A percentile compares a stretch with the other conserved stretches of the same genome.
Evolutionary conservation across 2,329 filamentous ascomycete species (phyloP).

Genomic region (Venturia asperata): DNA sequence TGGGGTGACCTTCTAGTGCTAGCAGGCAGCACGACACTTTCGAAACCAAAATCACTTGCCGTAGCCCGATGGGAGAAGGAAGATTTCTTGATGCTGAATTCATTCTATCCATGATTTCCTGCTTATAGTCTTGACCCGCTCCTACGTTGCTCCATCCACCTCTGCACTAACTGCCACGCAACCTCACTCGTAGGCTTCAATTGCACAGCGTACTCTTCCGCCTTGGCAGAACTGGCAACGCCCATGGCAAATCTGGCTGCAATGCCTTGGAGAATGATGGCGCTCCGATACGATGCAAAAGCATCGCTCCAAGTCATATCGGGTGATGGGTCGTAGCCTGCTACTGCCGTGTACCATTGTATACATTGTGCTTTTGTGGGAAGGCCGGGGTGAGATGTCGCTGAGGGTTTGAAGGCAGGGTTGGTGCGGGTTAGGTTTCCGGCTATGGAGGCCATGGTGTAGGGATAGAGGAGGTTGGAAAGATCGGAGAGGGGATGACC

Average conservation of each 20-base stretch:
- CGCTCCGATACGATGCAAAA: conserved; percentile 53
- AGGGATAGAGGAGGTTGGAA: conserved; percentile 61
- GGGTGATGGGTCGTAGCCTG: conserved; percentile 62
- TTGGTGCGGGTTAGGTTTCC: conserved; percentile 35
- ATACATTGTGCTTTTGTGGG: conserved; percentile 53
- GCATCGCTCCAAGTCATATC: conserved; percentile 59
- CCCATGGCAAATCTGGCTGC: conserved; percentile 76
- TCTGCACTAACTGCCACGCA: conserved; percentile 66
- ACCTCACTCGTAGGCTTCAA: conserved; percentile 64
- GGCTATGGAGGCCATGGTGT: conserved; percentile 34
- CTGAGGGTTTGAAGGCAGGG: conserved; percentile 53
- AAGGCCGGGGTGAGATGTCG: conserved; percentile 53
- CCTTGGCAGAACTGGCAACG: conserved; percentile 84
- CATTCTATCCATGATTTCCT: background rate
- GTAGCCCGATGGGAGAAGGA: too few relatives aligned
- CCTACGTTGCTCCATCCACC: conserved; percentile 34
- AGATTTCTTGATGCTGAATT: background rate
- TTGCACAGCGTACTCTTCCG: conserved; percentile 61
- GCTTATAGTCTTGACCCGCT: background rate
- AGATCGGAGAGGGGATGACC: conserved; percentile 93
- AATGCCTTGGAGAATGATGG: conserved; percentile 77
- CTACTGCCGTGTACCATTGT: conserved; percentile 58
- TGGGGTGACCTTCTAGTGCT: too few relatives aligned
- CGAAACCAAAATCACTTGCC: too few relatives aligned
- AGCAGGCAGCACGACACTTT: too few relatives aligned